Evolutionary conservation across 2,329 filamentous ascomycete species (phyloP).

Genomic region (Coniochaeta prunicola): DNA sequence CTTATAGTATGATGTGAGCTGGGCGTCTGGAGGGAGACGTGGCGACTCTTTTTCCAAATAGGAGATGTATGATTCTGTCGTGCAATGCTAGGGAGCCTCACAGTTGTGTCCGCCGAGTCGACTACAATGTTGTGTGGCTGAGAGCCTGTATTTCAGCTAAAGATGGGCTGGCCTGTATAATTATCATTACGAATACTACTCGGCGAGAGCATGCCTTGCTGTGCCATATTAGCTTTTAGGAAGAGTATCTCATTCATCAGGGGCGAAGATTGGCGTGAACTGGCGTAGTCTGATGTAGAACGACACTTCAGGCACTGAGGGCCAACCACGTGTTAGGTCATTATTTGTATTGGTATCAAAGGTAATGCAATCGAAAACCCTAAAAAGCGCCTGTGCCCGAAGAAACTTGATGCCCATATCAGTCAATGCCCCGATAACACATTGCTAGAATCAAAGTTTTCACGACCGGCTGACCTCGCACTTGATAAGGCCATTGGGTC

Average conservation of each 20-base stretch:
- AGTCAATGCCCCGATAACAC: not conserved
- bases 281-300: no score
- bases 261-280: no score
- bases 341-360: not conserved
- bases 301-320: no score
- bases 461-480: slow-evolving; percentile 67
- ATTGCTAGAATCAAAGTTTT: not conserved
- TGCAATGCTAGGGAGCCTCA: no score
- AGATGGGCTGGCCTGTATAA: not conserved
- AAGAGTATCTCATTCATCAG: not conserved
- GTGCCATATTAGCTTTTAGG: not conserved
- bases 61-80: not conserved
- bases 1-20: slow-evolving; percentile 32
- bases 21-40: not conserved
- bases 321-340: not conserved
- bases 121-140: not conserved
- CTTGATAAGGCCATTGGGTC: slow-evolving; percentile 92
- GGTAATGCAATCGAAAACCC: not conserved
- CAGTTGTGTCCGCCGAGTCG: no score
- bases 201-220: not conserved
- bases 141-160: not conserved
- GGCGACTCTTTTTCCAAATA: not conserved
- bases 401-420: not conserved
- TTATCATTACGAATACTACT: not conserved
- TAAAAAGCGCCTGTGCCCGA: not conserved